A percentile compares a stretch with the other conserved stretches of the same genome.
Evolutionary conservation across 352 stramenopile species (phyloP).

Genomic region (Labyrinthula sp.): DNA sequence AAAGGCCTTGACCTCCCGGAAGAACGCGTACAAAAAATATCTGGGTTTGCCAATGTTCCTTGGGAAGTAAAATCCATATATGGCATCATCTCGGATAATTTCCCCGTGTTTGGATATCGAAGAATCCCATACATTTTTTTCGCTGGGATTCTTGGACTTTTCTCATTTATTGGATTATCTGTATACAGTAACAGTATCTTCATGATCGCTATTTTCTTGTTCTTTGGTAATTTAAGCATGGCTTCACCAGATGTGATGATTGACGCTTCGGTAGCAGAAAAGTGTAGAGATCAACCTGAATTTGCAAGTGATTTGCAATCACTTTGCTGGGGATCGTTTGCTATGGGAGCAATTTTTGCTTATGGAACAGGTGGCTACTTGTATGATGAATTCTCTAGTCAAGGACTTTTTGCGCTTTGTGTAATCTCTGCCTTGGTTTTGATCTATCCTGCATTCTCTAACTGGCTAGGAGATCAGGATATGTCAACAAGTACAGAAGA

Average conservation of each 20-base stretch:
- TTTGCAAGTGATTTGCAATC: slow-evolving; percentile 56
- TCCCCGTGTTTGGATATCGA: slow-evolving; percentile 51
- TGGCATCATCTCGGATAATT: slow-evolving; percentile 55
- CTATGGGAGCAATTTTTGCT: slow-evolving; percentile 48
- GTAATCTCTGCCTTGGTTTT: slow-evolving; percentile 45
- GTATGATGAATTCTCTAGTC: slow-evolving; percentile 42
- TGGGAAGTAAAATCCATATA: slow-evolving; percentile 64
- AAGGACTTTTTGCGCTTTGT: slow-evolving; percentile 52
- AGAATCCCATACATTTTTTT: slow-evolving; percentile 62
- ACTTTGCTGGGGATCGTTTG: slow-evolving; percentile 56
- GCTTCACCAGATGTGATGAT: slow-evolving; percentile 63
- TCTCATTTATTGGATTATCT: slow-evolving; percentile 36
- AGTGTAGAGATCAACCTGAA: slow-evolving; percentile 37
- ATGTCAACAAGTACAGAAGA: not conserved
- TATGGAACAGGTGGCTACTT: slow-evolving; percentile 45
- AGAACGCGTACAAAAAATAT: slow-evolving; percentile 7
- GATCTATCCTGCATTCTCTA: slow-evolving; percentile 41
- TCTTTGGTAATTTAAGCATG: slow-evolving; percentile 46
- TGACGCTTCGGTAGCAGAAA: slow-evolving; percentile 54
- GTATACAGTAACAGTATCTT: slow-evolving; percentile 31
- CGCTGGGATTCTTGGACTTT: slow-evolving; percentile 41
- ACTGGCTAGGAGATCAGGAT: slow-evolving; percentile 43
- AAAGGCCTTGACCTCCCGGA: slow-evolving; percentile 9
- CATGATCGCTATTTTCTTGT: too few relatives aligned
- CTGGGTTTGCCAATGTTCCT: slow-evolving; percentile 36